Base-by-base conservation (phyloP, 306 rosid genomes). In the Lithocarpus polystachyus region DNA sequence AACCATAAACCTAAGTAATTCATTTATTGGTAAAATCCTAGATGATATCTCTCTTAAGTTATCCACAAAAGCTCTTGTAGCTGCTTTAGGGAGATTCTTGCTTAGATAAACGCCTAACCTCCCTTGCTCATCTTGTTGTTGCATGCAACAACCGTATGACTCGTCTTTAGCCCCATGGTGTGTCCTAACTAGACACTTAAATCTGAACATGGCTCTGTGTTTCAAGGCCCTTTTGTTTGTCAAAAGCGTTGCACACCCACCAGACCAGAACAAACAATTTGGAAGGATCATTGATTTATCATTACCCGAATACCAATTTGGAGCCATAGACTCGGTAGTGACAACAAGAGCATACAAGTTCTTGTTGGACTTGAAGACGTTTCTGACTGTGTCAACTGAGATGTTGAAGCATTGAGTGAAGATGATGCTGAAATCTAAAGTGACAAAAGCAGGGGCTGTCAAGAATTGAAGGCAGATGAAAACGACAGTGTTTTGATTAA, bases 121-220 rank as follows among this genome's bases (percentile, higher is more conserved):
- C 0, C 98, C 99, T 57, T 89, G 70, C 0, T 79, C 93, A 18
- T 95, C 99, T 74, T 95, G 93, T 20, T 73, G 82, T 59, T 95
- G 99, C 1, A 78, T 56, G 77, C 99, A 95, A 23, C 99, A 90
- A 3, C 81, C 79, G 35, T 82, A 91, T 0, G 99, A 81, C 12
- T 92, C 98, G 1, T 95, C 99, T 62, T 70, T 86, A 0, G 90
- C 90, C 0, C 99, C 98, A 28, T 92, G 99, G 65, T 92, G 99
- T 14, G 91, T 91, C 56, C 98, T 82, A 22, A 89, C 91, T 35
- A 91, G 74, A 56, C 92, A 86, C 35, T 91, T 93, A 5, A 93
- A 57, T 11, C 33, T 88, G 37, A 93, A 7, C 75, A 87, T 89
- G 35, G 87, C 84, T 54, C 26, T 72, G 40, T 88, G 24, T 56